Evolutionary conservation across 2,329 filamentous ascomycete species (phyloP).

Genomic region (Fusarium veterinarium): DNA sequence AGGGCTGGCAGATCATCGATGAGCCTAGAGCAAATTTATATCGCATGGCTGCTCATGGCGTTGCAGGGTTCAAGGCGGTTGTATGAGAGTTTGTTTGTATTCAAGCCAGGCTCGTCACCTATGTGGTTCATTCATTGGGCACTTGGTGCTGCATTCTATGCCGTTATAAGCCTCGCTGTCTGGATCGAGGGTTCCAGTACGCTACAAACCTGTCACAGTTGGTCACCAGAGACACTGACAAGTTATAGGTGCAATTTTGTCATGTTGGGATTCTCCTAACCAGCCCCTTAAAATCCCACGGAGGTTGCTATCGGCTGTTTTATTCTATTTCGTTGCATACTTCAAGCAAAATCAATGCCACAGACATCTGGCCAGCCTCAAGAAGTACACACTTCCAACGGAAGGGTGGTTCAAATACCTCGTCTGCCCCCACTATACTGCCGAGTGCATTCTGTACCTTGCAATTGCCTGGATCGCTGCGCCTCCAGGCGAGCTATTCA

Average conservation of each 20-base stretch:
- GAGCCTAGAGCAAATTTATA: constrained; percentile 69
- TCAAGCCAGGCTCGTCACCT: constrained; percentile 70
- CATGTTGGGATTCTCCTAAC: constrained; percentile 46
- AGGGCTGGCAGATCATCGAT: constrained; percentile 52
- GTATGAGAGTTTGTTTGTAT: constrained; percentile 76
- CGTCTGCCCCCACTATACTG: constrained; percentile 91
- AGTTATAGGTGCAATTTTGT: constrained; percentile 48
- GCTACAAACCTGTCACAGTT: neutral
- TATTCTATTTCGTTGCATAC: constrained; percentile 76
- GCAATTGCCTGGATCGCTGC: constrained; percentile 80
- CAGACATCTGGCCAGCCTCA: constrained; percentile 73
- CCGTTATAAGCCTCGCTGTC: constrained; percentile 76
- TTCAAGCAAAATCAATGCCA: constrained; percentile 81
- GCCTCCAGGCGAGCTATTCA: constrained; percentile 72
- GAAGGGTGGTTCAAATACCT: constrained; percentile 77
- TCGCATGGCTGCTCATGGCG: constrained; percentile 79
- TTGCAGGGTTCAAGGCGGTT: constrained; percentile 81
- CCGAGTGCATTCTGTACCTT: constrained; percentile 86
- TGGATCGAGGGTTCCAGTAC: constrained; percentile 86
- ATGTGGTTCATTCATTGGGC: constrained; percentile 92
- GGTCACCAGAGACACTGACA: constrained; percentile 13
- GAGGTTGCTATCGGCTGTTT: constrained; percentile 58
- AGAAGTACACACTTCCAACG: constrained; percentile 85
- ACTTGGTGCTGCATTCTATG: constrained; percentile 82
- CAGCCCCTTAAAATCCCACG: constrained; percentile 36